A percentile compares a stretch with the other conserved stretches of the same genome.
Evolutionary conservation across 768 basidiomycete genomes (phyloP).

Genomic region (Podaxis sp.): DNA sequence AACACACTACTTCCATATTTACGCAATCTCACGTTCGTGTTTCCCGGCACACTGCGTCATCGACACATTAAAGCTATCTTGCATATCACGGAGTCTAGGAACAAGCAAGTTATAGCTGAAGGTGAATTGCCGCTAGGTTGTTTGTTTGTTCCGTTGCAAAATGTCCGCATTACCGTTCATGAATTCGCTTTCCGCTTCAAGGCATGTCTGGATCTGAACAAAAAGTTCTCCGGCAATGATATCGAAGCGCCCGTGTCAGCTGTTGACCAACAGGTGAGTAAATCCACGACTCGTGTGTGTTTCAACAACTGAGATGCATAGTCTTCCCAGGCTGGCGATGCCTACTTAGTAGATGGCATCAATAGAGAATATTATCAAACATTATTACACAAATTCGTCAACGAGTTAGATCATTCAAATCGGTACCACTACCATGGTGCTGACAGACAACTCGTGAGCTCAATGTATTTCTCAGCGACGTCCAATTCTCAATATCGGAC

Average conservation of each 20-base stretch:
- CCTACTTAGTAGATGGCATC: too few relatives aligned
- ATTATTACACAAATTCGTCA: too few relatives aligned
- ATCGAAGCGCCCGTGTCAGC: not conserved
- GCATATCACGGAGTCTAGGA: not conserved
- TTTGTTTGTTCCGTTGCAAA: not conserved
- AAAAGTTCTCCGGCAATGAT: not conserved
- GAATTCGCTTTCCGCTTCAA: not conserved
- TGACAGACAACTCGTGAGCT: not conserved
- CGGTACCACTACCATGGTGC: too few relatives aligned
- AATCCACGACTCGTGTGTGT: too few relatives aligned
- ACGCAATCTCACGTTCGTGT: not conserved
- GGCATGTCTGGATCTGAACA: not conserved
- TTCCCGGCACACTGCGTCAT: not conserved
- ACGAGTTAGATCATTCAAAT: too few relatives aligned
- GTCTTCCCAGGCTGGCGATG: too few relatives aligned
- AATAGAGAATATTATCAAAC: too few relatives aligned
- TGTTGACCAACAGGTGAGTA: too few relatives aligned
- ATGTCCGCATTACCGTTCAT: not conserved
- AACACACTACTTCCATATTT: not conserved
- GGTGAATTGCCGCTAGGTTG: not conserved
- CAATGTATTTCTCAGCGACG: not conserved
- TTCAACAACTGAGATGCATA: too few relatives aligned
- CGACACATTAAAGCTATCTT: not conserved
- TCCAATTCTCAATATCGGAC: not conserved
- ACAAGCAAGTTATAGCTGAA: not conserved